A percentile compares a stretch with the other conserved stretches of the same genome.
Evolutionary conservation across 345 rosid species (phyloP).

Genomic region (Ceriops tagal): DNA sequence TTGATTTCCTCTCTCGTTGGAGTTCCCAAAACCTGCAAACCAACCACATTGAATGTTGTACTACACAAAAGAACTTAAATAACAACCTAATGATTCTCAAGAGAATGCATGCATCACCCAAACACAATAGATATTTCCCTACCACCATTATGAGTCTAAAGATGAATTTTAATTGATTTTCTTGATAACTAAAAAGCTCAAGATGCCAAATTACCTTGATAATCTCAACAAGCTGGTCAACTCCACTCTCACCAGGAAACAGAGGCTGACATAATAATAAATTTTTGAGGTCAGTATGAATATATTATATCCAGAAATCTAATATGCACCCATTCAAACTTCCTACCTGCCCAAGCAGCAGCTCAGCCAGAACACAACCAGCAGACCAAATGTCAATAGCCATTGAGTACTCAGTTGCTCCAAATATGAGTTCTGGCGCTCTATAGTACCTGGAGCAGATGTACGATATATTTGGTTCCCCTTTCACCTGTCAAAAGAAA

Average conservation of each 20-base stretch:
- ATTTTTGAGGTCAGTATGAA: neutral
- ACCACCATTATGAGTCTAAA: neutral
- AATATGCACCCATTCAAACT: conserved; percentile 3
- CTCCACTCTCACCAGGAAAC: conserved; percentile 97
- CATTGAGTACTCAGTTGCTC: conserved; percentile 89
- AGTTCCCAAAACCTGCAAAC: conserved; percentile 79
- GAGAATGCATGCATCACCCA: neutral
- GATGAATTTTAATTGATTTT: neutral
- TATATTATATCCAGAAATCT: conserved; percentile 4
- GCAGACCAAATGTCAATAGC: conserved; percentile 99
- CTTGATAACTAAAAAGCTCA: neutral
- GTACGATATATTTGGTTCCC: conserved; percentile 95
- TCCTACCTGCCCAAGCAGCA: conserved; percentile 85
- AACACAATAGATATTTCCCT: neutral
- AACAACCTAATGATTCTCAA: neutral
- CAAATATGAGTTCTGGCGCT: conserved; percentile 98
- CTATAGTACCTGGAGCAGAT: conserved; percentile 96
- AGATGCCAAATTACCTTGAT: conserved; percentile 60
- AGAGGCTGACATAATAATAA: conserved; percentile 56
- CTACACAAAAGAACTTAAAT: conserved; percentile 7
- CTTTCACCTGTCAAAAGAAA: conserved; percentile 65
- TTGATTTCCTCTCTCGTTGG: conserved; percentile 98
- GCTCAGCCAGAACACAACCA: conserved; percentile 93
- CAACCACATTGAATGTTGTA: conserved; percentile 1
- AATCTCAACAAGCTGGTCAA: conserved; percentile 98